A percentile compares a stretch with the other conserved stretches of the same genome.
Conservation (phyloP, 2,329 filamentous ascomycete species). For the Emergomyces pasteurianus region DNA sequence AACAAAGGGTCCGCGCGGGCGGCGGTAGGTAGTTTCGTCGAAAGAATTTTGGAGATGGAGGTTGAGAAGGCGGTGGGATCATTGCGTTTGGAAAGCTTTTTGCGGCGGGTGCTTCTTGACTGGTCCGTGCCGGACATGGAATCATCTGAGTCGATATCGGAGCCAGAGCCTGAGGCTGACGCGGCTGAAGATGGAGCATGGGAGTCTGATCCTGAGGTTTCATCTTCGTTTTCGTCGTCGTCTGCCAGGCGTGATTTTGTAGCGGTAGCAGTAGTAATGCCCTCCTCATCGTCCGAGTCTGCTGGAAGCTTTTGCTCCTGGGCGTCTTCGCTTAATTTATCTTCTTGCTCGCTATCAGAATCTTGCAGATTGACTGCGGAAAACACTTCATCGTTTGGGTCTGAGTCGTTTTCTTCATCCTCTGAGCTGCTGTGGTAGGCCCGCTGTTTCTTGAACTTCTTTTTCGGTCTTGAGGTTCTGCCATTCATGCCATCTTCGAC, state of each 20-base stretch:
- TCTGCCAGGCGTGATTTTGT: constrained; percentile 13
- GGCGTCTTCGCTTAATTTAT: constrained; percentile 17
- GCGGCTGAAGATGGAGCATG: neutral
- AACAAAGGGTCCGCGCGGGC: constrained; percentile 86
- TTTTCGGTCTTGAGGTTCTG: constrained; percentile 39
- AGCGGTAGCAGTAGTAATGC: neutral
- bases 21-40: constrained; percentile 70
- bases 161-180: constrained; percentile 28
- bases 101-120: constrained; percentile 19
- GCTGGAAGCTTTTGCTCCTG: neutral
- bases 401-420: constrained; percentile 33
- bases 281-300: constrained; percentile 18
- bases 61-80: constrained; percentile 85
- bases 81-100: constrained; percentile 57
- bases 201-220: constrained; percentile 15
- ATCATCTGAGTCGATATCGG: constrained; percentile 23
- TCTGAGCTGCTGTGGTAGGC: constrained; percentile 53
- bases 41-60: constrained; percentile 84
- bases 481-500: constrained; percentile 47
- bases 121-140: constrained; percentile 30
- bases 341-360: constrained; percentile 12
- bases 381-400: constrained; percentile 12
- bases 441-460: constrained; percentile 51
- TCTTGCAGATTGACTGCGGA: constrained; percentile 10
- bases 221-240: constrained; percentile 1